Evolutionary conservation across 768 basidiomycete species (phyloP).

Genomic region (Pleurotus tuoliensis): DNA sequence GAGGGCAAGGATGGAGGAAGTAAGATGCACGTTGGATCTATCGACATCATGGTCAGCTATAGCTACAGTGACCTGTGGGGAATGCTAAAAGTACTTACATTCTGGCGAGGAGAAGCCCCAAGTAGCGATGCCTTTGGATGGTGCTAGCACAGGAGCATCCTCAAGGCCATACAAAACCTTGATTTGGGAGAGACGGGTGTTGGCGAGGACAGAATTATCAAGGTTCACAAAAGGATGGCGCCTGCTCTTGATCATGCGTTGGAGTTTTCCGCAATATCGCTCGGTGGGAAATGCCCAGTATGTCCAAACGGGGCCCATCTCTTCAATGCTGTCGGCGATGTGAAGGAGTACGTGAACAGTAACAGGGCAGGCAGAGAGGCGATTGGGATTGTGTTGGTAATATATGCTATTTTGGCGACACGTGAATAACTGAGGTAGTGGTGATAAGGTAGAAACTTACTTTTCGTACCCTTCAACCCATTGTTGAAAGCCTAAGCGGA

Average conservation of each 20-base stretch:
- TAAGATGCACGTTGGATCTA: slow-evolving; percentile 25
- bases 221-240: slow-evolving; percentile 28
- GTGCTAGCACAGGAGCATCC: slow-evolving; percentile 18
- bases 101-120: slow-evolving; percentile 4
- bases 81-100: slow-evolving; percentile 6
- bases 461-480: slow-evolving; percentile 38
- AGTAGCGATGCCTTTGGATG: not conserved
- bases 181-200: slow-evolving; percentile 29
- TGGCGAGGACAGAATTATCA: slow-evolving; percentile 20
- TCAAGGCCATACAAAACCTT: slow-evolving; percentile 20
- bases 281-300: slow-evolving; percentile 39
- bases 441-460: slow-evolving; percentile 14
- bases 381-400: slow-evolving; percentile 20
- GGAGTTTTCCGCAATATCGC: slow-evolving; percentile 28
- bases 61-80: no score
- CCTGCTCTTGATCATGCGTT: slow-evolving; percentile 22
- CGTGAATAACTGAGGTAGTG: no score
- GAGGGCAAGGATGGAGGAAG: slow-evolving; percentile 17
- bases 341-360: slow-evolving; percentile 23
- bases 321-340: slow-evolving; percentile 27
- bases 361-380: slow-evolving; percentile 24
- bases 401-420: slow-evolving; percentile 18
- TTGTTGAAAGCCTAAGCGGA: slow-evolving; percentile 11
- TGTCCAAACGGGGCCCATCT: slow-evolving; percentile 30
- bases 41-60: not conserved